A percentile compares a stretch with the other conserved stretches of the same genome.
phyloP scores from a whole-genome alignment of 148 eudicot species.

The Rheum nobile region DNA sequence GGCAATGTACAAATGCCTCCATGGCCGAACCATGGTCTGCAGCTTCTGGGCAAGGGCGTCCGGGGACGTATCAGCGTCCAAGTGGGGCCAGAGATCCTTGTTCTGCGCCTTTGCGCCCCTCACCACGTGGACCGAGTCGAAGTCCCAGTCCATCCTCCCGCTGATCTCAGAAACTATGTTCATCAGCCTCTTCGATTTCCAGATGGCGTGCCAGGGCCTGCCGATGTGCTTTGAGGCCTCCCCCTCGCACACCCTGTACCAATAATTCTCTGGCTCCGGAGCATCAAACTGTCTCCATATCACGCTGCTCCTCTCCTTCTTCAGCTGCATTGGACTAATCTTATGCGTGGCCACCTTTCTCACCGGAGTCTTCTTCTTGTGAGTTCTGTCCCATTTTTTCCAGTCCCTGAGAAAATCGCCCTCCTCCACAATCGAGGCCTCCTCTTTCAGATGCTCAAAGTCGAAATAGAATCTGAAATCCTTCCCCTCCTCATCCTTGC shows the following conservation, averaged over 20 bases:
- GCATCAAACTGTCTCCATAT: slow-evolving; percentile 89
- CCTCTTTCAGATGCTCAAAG: slow-evolving; percentile 89
- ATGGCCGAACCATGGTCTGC: slow-evolving; percentile 39
- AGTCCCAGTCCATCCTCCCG: slow-evolving; percentile 95
- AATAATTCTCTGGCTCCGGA: slow-evolving; percentile 89
- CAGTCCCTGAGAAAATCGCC: slow-evolving; percentile 66
- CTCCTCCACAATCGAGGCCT: slow-evolving; percentile 70
- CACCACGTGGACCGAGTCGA: slow-evolving; percentile 87
- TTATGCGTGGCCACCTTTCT: slow-evolving; percentile 55
- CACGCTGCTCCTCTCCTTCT: slow-evolving; percentile 67
- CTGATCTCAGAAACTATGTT: slow-evolving; percentile 87
- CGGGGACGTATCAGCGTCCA: slow-evolving; percentile 83
- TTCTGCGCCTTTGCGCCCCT: slow-evolving; percentile 87
- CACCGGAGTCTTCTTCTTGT: slow-evolving; percentile 55
- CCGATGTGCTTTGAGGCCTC: slow-evolving; percentile 55
- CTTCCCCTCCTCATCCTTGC: slow-evolving; percentile 83
- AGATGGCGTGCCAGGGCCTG: slow-evolving; percentile 88
- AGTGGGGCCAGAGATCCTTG: slow-evolving; percentile 70
- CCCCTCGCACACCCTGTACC: slow-evolving; percentile 93
- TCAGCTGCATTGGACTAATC: slow-evolving; percentile 70
- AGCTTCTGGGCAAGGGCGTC: slow-evolving; percentile 62
- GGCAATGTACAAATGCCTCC: slow-evolving; percentile 84
- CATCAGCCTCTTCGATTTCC: slow-evolving; percentile 99
- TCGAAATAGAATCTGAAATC: slow-evolving; percentile 88
- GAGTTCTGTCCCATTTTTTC: slow-evolving; percentile 64